Percentiles rank a stretch among this genome's conserved stretches.
These are phyloP conservation scores for Crithidia bombi DNA, from an alignment of 208 protist species.

Conservation along the genomic window DNA sequence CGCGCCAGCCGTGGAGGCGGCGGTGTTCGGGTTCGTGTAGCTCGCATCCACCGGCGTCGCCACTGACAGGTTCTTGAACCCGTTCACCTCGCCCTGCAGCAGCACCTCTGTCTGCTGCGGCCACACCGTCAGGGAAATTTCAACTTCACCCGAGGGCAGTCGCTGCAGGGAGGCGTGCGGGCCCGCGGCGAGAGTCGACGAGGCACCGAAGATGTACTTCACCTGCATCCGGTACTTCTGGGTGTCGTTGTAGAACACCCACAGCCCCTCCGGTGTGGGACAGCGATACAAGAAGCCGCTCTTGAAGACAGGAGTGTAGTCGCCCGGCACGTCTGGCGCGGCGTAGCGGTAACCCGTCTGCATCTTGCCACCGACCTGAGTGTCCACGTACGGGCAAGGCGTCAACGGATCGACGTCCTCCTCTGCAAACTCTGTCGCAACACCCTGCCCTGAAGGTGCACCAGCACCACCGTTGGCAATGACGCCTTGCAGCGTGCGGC, in stretches of 20 bases:
- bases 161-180: constrained; percentile 20
- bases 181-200: constrained; percentile 34
- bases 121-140: constrained; percentile 39
- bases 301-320: constrained; percentile 37
- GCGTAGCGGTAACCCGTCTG: constrained; percentile 31
- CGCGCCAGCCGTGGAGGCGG: constrained; percentile 35
- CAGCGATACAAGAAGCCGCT: constrained; percentile 52
- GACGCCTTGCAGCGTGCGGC: constrained; percentile 29
- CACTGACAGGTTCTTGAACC: constrained; percentile 34
- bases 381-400: constrained; percentile 34
- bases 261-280: constrained; percentile 42
- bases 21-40: constrained; percentile 37
- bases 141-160: constrained; percentile 29
- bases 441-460: constrained; percentile 33
- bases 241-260: constrained; percentile 84
- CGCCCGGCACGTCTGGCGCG: constrained; percentile 17
- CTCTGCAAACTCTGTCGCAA: constrained; percentile 68
- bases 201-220: constrained; percentile 44
- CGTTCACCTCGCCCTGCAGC: constrained; percentile 44
- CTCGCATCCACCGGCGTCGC: constrained; percentile 29
- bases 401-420: constrained; percentile 32
- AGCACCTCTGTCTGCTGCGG: constrained; percentile 64
- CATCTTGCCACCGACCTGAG: not conserved
- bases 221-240: constrained; percentile 65
- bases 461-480: too few relatives aligned